These are phyloP conservation scores for Aspergillus biplanus DNA, from an alignment of 495 filamentous ascomycete species.

Conservation along the genomic window DNA sequence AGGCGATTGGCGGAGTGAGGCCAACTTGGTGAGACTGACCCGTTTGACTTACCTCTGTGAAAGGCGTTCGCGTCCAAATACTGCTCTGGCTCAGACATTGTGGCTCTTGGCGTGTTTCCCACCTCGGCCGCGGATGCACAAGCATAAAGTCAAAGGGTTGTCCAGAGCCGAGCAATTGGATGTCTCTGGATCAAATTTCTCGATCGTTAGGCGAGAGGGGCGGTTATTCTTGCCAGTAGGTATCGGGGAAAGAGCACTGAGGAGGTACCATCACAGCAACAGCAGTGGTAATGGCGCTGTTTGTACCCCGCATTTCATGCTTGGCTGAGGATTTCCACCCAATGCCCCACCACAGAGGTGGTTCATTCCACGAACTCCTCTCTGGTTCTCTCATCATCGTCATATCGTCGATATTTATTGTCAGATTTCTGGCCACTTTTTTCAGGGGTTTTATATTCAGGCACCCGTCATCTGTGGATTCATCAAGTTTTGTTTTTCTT, in stretches of 20 bases:
- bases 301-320: slow-evolving; percentile 17
- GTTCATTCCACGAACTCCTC: not conserved
- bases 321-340: slow-evolving; percentile 12
- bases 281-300: slow-evolving; percentile 9
- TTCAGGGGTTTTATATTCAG: no score
- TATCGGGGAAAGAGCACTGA: not conserved
- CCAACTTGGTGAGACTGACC: slow-evolving; percentile 1
- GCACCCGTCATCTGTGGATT: no score
- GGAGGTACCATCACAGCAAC: slow-evolving; percentile 2
- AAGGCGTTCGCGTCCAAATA: slow-evolving; percentile 17
- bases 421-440: no score
- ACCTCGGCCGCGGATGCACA: not conserved
- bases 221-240: not conserved
- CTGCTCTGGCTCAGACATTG: slow-evolving; percentile 15
- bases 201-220: not conserved
- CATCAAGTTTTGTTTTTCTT: no score
- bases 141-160: slow-evolving; percentile 4
- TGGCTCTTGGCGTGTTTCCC: slow-evolving; percentile 8
- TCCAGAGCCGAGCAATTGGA: not conserved
- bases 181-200: not conserved
- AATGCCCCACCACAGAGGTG: slow-evolving; percentile 4
- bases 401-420: not conserved
- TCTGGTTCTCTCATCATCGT: not conserved
- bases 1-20: not conserved
- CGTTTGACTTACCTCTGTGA: slow-evolving; percentile 18